Evolutionary conservation across 2,329 filamentous ascomycete genomes (phyloP), one percentile per base, ranked within the genome.

Genomic region (Rhynchosporium agropyri): DNA sequence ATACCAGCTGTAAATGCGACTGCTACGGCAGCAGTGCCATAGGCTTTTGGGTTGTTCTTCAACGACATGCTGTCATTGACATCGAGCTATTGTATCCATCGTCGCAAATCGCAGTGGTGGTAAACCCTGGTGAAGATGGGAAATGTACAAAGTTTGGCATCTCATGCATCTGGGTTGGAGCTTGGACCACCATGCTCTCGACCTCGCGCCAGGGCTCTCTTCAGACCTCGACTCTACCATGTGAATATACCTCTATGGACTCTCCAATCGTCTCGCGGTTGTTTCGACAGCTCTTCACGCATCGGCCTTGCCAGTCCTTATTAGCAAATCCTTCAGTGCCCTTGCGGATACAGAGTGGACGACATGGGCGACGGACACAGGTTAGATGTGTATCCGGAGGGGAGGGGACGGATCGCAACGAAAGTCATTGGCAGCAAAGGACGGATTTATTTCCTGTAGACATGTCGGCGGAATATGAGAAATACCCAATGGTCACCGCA

Each of bases 401-500:
- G 33, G 63, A 58, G 38, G 58, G 60, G 43, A 51, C 62, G 46
- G 72, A 50, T 38, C 77, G 72, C 55, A 83, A 83, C 69, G 89
- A 90, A 74, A 89, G 85, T 77, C 81, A 87, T 71, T 98, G 95
- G 95, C 91, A 94, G 77, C 93, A 96, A 75, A 83, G 94, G 64
- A 89, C 84, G 33, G 85, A 90, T 66, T 78, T 91, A 26, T 87
- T 95, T 63, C 87, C 90, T 0, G 80, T 83, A 61, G 91, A 99
- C 74, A 88, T 91, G 76, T 82, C 84, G 2, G 86, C 91, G 53
- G 93, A 98, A 76, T 93, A 93, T 75, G 83, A 86, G 65, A 83
- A 85, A 72, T 97, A 91, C 73, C 93, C 95, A 0, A 86, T 89
- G 74, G 89, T 99, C 55, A 96, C 92, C 8, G 85, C 92, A n/a